Evolutionary conservation across 148 eudicot species (phyloP).

Genomic region (Vaccinium myrtillus): DNA sequence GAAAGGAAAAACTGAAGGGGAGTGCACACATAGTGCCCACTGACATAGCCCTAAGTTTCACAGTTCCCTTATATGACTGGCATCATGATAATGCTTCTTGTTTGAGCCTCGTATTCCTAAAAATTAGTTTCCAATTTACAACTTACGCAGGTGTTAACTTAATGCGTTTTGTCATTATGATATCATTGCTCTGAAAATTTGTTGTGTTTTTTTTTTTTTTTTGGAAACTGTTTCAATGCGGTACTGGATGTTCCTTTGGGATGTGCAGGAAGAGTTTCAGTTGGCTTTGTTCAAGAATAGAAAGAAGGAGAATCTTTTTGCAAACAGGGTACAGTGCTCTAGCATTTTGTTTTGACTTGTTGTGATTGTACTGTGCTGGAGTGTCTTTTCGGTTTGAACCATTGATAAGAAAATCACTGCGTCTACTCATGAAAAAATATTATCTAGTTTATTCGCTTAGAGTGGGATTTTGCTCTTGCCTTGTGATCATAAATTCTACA

Average conservation of each 20-base stretch:
- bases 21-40: neutral
- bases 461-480: neutral
- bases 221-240: neutral
- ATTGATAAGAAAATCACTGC: neutral
- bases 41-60: neutral
- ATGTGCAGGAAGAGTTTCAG: constrained; percentile 79
- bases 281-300: constrained; percentile 85
- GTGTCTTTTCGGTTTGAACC: neutral
- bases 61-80: neutral
- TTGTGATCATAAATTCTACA: neutral
- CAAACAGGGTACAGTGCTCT: constrained; percentile 63
- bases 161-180: neutral
- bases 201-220: neutral
- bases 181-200: neutral
- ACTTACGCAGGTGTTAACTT: neutral
- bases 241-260: neutral
- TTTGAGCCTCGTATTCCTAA: neutral
- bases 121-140: neutral
- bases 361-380: neutral
- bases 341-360: constrained; percentile 4
- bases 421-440: neutral
- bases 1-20: neutral
- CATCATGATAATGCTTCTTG: neutral
- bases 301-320: constrained; percentile 86
- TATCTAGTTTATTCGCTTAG: neutral